Evolutionary conservation across 768 basidiomycete species (phyloP).

Genomic region (Boletus vinaceobasis): DNA sequence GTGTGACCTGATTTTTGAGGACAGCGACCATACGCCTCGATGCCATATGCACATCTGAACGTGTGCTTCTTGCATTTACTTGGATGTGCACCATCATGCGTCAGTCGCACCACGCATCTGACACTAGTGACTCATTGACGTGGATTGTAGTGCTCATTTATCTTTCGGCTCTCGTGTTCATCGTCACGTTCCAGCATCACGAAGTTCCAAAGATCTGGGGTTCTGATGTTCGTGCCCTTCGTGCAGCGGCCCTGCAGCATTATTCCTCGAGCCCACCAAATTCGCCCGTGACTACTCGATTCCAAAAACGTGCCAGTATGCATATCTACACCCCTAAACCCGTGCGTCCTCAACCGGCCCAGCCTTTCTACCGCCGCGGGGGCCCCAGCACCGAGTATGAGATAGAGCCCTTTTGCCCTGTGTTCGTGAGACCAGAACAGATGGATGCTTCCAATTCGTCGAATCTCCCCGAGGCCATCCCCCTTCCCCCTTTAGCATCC

Average conservation of each 20-base stretch:
- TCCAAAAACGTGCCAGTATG: conserved; percentile 33
- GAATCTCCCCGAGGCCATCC: conserved; percentile 26
- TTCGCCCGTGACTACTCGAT: conserved; percentile 35
- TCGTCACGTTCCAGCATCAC: conserved; percentile 40
- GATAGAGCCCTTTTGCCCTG: conserved; percentile 44
- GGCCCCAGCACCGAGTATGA: conserved; percentile 43
- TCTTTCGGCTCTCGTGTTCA: conserved; percentile 45
- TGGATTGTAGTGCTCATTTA: conserved; percentile 52
- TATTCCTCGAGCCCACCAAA: conserved; percentile 34
- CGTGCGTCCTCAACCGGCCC: conserved; percentile 34
- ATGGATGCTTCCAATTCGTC: conserved; percentile 12
- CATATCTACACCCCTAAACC: conserved; percentile 46
- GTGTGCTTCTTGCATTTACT: conserved; percentile 55
- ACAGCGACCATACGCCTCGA: not conserved
- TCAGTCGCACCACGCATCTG: conserved; percentile 28
- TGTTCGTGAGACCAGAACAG: conserved; percentile 18
- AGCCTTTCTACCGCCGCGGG: conserved; percentile 31
- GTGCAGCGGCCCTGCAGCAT: conserved; percentile 30
- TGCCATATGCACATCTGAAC: conserved; percentile 47
- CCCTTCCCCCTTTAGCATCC: conserved; percentile 21
- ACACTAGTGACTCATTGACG: not conserved
- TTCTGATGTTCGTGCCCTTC: conserved; percentile 43
- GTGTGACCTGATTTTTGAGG: not conserved
- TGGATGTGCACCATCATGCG: conserved; percentile 47
- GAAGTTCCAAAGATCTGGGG: conserved; percentile 53